Base-by-base conservation (phyloP, 805 yeast species). In the Schwanniomyces yamadae region DNA sequence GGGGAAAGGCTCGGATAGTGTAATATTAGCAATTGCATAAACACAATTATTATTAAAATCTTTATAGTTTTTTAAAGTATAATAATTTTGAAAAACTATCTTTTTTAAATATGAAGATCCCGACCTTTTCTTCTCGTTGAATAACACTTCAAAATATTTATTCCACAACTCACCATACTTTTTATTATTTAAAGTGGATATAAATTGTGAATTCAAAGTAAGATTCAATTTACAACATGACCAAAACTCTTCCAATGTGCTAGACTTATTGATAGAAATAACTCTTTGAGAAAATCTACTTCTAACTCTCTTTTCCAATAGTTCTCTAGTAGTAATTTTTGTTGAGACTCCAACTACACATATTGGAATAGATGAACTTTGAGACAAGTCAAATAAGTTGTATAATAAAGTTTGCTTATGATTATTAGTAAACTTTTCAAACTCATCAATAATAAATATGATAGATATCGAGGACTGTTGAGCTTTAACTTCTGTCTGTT, bases 241-340 rank as follows among this genome's bases (percentile, higher is more conserved):
- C 58, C 75, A 63, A 46, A 82, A 85, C 10, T 66, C 73, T 1
- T 71, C 77, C 2, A 78, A 48, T 2, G 64, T 56, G 1, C 48
- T 45, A 0, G 81, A 68, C 33, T 78, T 79, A 17, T 75, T 75
- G 23, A 88, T 66, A 12, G 73, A 71, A 16, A 89, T 71, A 2
- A 84, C 60, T 33, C 95, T 65, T 53, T 91, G 96, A 12, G 93
- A 81, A 56, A 90, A 93, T 45, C 99, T 66, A 38, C 95, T 82
- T 46, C 88, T 75, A 1, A 93, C 98, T 50, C 99, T 73, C 53
- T 91, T 93, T 53, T 93, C 99, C 30, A 93, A 65, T 48, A 78
- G 69, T 48, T 91, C 97, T 33, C 90, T 69, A 0, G 88, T 73
- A 5, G 85, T 86, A 32, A 87, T 67, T 35, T 82, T 80, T 1